Evolutionary conservation across 345 rosid genomes (phyloP).

Genomic region (Citrus trifoliata): DNA sequence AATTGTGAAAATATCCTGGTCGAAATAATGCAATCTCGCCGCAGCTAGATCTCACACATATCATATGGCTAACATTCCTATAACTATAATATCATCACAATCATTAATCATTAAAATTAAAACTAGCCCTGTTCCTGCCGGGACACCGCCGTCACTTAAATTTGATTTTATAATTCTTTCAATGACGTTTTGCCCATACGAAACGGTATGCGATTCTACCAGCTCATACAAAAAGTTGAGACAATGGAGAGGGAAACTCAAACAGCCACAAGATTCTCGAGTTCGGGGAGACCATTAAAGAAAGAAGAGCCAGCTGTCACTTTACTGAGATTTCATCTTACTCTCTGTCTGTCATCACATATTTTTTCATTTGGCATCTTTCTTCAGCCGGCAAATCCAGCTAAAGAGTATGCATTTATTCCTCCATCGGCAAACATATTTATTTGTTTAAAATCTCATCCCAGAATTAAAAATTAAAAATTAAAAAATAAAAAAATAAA

Average conservation of each 20-base stretch:
- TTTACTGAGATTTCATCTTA: not conserved
- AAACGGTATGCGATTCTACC: not conserved
- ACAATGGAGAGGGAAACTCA: not conserved
- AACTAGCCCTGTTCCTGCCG: too few species aligned
- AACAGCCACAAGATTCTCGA: not conserved
- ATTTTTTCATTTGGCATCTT: slow-evolving; percentile 15
- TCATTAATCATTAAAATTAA: not conserved
- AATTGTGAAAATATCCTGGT: not conserved
- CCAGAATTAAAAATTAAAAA: not conserved
- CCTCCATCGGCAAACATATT: not conserved
- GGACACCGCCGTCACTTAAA: too few species aligned
- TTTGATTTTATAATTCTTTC: not conserved
- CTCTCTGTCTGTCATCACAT: not conserved
- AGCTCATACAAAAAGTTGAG: not conserved
- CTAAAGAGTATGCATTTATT: slow-evolving; percentile 12
- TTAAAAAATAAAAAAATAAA: not conserved
- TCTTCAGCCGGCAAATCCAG: slow-evolving; percentile 23
- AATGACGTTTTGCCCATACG: not conserved
- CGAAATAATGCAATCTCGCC: not conserved
- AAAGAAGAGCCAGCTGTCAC: not conserved
- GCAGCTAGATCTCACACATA: not conserved
- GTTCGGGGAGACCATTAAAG: not conserved
- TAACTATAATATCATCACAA: not conserved
- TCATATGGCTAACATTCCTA: not conserved
- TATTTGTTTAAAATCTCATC: not conserved